phyloP scores from a whole-genome alignment of 495 filamentous ascomycete species.

The Terfezia claveryi region DNA sequence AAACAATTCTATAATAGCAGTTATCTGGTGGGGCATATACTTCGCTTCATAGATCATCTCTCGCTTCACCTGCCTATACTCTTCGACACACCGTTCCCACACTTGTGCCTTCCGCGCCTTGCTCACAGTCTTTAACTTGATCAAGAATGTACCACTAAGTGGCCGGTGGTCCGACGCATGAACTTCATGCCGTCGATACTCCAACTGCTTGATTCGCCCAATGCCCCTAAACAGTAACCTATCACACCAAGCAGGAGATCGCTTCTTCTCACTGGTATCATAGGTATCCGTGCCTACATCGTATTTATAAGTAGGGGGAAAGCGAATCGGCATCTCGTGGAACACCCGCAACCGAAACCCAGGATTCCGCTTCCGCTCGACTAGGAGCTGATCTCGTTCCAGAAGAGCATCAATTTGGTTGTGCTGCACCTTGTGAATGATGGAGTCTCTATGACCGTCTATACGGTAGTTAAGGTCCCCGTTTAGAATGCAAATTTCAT shows the following conservation, averaged over 20 bases:
- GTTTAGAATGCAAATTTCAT: constrained; percentile 88
- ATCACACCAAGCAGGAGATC: constrained; percentile 95
- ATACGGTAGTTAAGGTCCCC: constrained; percentile 97
- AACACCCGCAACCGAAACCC: constrained; percentile 74
- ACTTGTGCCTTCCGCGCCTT: constrained; percentile 37
- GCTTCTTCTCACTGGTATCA: constrained; percentile 82
- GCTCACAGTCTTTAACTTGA: constrained; percentile 60
- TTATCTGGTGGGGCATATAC: constrained; percentile 9
- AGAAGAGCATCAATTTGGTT: constrained; percentile 76
- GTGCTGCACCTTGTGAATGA: constrained; percentile 57
- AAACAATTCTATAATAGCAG: background rate
- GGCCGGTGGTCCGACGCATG: constrained; percentile 80
- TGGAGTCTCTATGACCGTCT: constrained; percentile 79
- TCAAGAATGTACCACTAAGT: constrained; percentile 61
- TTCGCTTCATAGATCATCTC: constrained; percentile 40
- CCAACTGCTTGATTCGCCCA: constrained; percentile 61
- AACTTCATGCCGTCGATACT: constrained; percentile 77
- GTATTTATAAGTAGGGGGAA: constrained; percentile 95
- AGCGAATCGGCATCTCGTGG: constrained; percentile 64
- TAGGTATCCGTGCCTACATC: constrained; percentile 88
- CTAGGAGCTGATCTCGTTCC: constrained; percentile 79
- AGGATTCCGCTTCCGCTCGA: constrained; percentile 66
- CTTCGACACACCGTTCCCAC: constrained; percentile 48
- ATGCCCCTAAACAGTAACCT: constrained; percentile 66
- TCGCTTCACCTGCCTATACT: constrained; percentile 47